Percentiles rank a stretch among this genome's conserved stretches.
phyloP scores from a whole-genome alignment of 495 filamentous ascomycete species.

The Penicillium pancosmium region DNA sequence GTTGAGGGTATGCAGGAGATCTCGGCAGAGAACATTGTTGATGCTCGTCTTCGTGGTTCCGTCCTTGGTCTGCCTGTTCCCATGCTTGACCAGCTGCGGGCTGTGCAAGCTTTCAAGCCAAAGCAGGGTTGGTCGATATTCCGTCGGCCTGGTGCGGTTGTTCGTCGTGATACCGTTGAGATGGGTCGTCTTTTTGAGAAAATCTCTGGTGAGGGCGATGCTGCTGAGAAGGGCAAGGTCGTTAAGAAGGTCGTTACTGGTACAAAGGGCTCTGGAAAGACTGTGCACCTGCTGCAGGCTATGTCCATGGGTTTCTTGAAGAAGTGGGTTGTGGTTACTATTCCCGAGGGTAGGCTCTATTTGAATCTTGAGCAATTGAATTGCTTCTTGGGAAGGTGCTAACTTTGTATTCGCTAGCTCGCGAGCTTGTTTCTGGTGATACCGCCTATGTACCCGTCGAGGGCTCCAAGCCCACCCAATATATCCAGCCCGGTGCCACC shows the following conservation, averaged over 20 bases:
- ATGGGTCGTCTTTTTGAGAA: conserved; percentile 63
- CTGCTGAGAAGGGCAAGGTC: conserved; percentile 53
- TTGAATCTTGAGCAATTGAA: background rate
- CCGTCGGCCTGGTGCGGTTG: conserved; percentile 71
- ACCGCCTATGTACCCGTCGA: conserved; percentile 78
- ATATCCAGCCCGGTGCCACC: conserved; percentile 76
- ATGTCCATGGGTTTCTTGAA: conserved; percentile 81
- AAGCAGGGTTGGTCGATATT: conserved; percentile 89
- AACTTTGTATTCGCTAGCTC: conserved; percentile 52
- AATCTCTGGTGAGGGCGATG: conserved; percentile 46
- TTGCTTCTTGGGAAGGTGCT: conserved; percentile 10
- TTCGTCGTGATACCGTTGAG: conserved; percentile 74
- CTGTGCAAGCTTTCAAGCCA: conserved; percentile 85
- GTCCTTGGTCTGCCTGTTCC: conserved; percentile 70
- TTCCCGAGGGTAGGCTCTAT: conserved; percentile 77
- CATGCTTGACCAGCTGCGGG: conserved; percentile 76
- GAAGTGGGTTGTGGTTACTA: conserved; percentile 83
- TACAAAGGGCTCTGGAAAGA: conserved; percentile 77
- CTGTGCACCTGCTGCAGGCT: conserved; percentile 79
- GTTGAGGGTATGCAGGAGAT: conserved; percentile 67
- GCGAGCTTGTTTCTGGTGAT: conserved; percentile 76
- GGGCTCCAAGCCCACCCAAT: conserved; percentile 58
- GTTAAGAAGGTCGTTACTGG: conserved; percentile 73
- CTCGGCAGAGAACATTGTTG: conserved; percentile 54
- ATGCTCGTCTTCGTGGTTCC: conserved; percentile 57